Conservation (phyloP, 352 stramenopile species). For the Phytopythium kandeliae region DNA sequence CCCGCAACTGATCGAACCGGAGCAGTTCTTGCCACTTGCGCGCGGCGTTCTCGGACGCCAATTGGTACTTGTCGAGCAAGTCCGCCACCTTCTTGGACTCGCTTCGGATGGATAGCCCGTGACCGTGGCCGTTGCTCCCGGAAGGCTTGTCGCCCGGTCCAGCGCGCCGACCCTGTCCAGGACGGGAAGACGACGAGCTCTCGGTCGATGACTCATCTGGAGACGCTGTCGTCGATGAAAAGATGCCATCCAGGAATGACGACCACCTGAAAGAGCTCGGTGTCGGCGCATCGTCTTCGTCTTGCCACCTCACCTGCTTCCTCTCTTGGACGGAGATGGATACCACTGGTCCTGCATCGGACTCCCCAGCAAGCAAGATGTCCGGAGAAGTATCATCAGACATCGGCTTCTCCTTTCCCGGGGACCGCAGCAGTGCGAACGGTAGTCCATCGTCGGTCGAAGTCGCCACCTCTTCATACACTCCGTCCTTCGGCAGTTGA, state of each 20-base stretch:
- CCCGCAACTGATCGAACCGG: conserved; percentile 61
- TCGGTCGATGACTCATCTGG: neutral
- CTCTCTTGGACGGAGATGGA: conserved; percentile 23
- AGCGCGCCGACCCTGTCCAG: neutral
- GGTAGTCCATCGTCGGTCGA: conserved; percentile 45
- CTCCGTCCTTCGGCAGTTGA: conserved; percentile 13
- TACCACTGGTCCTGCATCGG: conserved; percentile 3
- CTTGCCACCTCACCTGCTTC: conserved; percentile 4
- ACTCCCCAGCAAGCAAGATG: neutral
- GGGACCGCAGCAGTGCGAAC: conserved; percentile 61
- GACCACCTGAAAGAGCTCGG: conserved; percentile 21
- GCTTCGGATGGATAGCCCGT: conserved; percentile 5
- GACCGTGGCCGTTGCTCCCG: neutral
- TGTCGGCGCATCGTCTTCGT: conserved; percentile 1
- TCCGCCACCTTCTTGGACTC: conserved; percentile 61
- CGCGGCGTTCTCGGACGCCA: conserved; percentile 49
- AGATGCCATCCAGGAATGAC: conserved; percentile 49
- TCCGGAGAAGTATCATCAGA: neutral
- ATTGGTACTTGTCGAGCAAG: conserved; percentile 51
- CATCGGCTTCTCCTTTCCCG: conserved; percentile 4
- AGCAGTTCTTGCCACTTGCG: conserved; percentile 73
- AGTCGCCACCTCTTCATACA: conserved; percentile 52
- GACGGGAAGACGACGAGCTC: neutral
- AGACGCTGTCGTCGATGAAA: conserved; percentile 11
- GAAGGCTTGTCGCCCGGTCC: neutral